Percentiles rank a stretch among this genome's conserved stretches.
Conservation (phyloP, 2,329 filamentous ascomycete species). For the Helotiales sp. region DNA sequence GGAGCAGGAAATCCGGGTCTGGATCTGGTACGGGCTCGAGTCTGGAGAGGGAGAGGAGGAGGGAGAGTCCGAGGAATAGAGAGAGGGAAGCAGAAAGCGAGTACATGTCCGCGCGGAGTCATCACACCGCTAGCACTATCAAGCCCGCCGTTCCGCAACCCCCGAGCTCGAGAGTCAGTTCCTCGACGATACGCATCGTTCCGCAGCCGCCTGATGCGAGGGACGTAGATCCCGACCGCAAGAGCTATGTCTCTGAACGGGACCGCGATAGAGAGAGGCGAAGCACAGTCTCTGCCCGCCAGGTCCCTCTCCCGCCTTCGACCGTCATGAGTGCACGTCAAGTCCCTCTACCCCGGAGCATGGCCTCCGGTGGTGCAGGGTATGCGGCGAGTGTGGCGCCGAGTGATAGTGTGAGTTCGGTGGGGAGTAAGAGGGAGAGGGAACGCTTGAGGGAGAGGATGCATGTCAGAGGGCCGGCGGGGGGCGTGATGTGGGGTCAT, state of each 20-base stretch:
- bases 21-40: conserved; percentile 3
- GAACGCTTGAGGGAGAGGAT: conserved; percentile 35
- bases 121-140: conserved; percentile 9
- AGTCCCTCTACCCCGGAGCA: conserved; percentile 35
- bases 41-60: conserved; percentile 1
- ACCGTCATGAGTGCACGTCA: conserved; percentile 25
- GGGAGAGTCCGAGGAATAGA: not conserved
- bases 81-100: conserved; percentile 3
- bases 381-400: conserved; percentile 61
- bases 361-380: conserved; percentile 39
- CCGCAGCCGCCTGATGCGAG: not conserved
- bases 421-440: conserved; percentile 50
- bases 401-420: conserved; percentile 65
- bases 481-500: conserved; percentile 11
- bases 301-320: conserved; percentile 28
- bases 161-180: conserved; percentile 3
- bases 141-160: conserved; percentile 13
- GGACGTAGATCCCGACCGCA: not conserved
- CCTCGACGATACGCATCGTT: not conserved
- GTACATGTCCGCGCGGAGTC: conserved; percentile 5
- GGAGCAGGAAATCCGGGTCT: conserved; percentile 7
- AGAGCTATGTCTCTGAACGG: conserved; percentile 10
- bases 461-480: conserved; percentile 19
- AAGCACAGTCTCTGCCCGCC: conserved; percentile 20
- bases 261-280: conserved; percentile 13